These are phyloP conservation scores for Diplotaxis tenuifolia DNA, from an alignment of 345 rosid genomes.

Conservation along the genomic window DNA sequence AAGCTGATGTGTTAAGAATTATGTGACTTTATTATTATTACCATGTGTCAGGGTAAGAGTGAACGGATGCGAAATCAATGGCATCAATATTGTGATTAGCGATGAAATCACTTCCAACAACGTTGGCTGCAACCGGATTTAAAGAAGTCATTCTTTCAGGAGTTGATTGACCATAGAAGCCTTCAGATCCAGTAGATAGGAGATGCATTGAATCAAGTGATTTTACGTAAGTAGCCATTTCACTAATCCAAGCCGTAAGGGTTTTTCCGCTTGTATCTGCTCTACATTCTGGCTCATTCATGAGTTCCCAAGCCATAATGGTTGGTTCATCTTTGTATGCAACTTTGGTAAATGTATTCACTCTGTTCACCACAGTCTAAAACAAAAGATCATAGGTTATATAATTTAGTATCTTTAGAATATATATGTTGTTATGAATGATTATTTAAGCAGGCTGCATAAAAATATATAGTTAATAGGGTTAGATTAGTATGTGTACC, in stretches of 20 bases:
- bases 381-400: slow-evolving; percentile 4
- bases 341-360: slow-evolving; percentile 54
- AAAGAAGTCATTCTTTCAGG: slow-evolving; percentile 39
- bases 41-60: slow-evolving; percentile 73
- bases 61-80: slow-evolving; percentile 67
- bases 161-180: slow-evolving; percentile 59
- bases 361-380: slow-evolving; percentile 61
- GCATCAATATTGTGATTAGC: slow-evolving; percentile 52
- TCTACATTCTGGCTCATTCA: slow-evolving; percentile 68
- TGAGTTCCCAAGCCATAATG: slow-evolving; percentile 86
- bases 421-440: not conserved
- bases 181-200: slow-evolving; percentile 68
- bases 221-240: slow-evolving; percentile 68
- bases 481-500: slow-evolving; percentile 7
- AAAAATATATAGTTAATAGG: not conserved
- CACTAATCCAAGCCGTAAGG: slow-evolving; percentile 58
- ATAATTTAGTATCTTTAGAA: not conserved
- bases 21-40: slow-evolving; percentile 37
- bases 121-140: slow-evolving; percentile 34
- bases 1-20: not conserved
- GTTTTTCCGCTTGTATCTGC: slow-evolving; percentile 51
- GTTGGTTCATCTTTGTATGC: slow-evolving; percentile 73
- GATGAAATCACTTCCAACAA: slow-evolving; percentile 66
- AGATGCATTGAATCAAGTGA: slow-evolving; percentile 59
- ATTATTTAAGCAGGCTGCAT: not conserved